Conservation (phyloP, 1,284 basidiomycete species). For the Caloboletus firmus region DNA sequence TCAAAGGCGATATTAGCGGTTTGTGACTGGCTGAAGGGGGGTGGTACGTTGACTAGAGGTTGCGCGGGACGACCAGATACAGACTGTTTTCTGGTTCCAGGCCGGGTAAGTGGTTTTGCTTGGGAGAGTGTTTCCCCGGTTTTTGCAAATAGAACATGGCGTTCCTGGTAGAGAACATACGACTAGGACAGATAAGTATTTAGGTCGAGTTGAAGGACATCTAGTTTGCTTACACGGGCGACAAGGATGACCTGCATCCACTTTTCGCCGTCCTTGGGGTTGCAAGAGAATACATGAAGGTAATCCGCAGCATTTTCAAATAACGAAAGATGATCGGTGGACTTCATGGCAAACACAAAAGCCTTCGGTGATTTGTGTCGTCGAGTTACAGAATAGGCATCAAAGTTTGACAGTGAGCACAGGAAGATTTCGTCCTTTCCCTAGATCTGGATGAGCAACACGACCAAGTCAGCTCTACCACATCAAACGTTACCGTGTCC, state of each 20-base stretch:
- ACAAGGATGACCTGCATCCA: conserved; percentile 74
- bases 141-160: conserved; percentile 59
- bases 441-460: conserved; percentile 41
- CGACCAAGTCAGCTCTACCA: background rate
- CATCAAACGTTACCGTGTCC: conserved; percentile 60
- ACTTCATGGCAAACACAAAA: conserved; percentile 84
- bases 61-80: conserved; percentile 34
- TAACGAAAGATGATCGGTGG: conserved; percentile 77
- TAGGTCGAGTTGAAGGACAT: background rate
- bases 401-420: conserved; percentile 82
- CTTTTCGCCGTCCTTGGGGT: conserved; percentile 64
- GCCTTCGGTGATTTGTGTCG: conserved; percentile 73
- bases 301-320: conserved; percentile 88
- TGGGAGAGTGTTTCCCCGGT: conserved; percentile 37
- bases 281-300: conserved; percentile 77
- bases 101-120: conserved; percentile 32
- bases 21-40: conserved; percentile 37
- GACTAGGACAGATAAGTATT: conserved; percentile 48
- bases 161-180: conserved; percentile 77
- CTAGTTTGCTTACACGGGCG: conserved; percentile 60
- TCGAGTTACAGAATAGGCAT: conserved; percentile 76
- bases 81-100: conserved; percentile 35
- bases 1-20: conserved; percentile 49
- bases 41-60: conserved; percentile 34
- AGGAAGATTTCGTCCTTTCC: conserved; percentile 80